These are phyloP conservation scores for Ophiocordyceps sinensis DNA, from an alignment of 2,329 filamentous ascomycete genomes.

Conservation along the genomic window DNA sequence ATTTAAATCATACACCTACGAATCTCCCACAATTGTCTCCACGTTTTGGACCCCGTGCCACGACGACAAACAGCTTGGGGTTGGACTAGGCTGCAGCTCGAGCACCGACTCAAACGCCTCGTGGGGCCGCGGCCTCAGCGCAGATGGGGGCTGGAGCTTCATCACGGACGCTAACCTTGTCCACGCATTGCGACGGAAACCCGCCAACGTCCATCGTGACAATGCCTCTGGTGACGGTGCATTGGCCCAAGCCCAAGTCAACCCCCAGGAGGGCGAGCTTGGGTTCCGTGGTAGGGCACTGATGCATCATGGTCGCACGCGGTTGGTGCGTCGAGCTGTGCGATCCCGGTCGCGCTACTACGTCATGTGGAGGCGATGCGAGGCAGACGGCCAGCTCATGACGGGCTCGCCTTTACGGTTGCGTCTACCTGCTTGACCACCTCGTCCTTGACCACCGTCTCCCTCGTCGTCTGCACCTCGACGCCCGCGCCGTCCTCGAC, in stretches of 20 bases:
- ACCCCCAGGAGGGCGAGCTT: not conserved
- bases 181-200: not conserved
- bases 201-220: not conserved
- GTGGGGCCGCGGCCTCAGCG: too few relatives aligned
- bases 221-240: not conserved
- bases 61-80: too few relatives aligned
- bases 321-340: not conserved
- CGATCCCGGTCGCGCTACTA: not conserved
- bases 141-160: too few relatives aligned
- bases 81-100: too few relatives aligned
- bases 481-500: constrained; percentile 1
- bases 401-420: not conserved
- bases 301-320: not conserved
- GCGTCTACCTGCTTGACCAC: not conserved
- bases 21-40: not conserved
- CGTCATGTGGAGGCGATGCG: not conserved
- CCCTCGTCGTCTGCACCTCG: constrained; percentile 16
- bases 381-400: not conserved
- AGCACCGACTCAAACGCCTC: too few relatives aligned
- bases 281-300: not conserved
- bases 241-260: not conserved
- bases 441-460: constrained; percentile 8
- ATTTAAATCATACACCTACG: not conserved
- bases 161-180: not conserved
- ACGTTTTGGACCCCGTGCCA: too few relatives aligned